Evolutionary conservation across 371 early-diverging fungal species (phyloP).

Genomic region (Catenaria anguillulae): DNA sequence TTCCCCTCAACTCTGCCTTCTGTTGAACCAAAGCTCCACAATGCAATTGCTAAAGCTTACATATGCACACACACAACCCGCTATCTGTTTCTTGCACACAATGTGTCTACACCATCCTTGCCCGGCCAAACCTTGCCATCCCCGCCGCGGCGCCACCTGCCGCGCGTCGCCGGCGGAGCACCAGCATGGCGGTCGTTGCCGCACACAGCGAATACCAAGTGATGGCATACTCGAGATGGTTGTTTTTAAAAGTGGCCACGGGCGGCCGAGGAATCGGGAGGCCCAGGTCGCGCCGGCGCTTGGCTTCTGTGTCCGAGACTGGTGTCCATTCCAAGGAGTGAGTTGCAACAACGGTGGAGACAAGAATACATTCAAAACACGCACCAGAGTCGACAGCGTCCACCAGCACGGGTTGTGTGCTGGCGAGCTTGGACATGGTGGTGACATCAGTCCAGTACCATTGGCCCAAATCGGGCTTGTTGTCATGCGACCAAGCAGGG

Average conservation of each 20-base stretch:
- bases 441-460: constrained; percentile 75
- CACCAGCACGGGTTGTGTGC: constrained; percentile 51
- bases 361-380: too few species aligned
- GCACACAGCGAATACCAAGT: constrained; percentile 52
- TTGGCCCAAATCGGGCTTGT: constrained; percentile 42
- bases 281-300: constrained; percentile 39
- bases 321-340: too few species aligned
- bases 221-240: constrained; percentile 69
- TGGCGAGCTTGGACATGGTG: constrained; percentile 48
- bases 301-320: too few species aligned
- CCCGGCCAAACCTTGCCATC: too few species aligned
- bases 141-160: background rate
- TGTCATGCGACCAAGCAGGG: constrained; percentile 51
- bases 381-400: constrained; percentile 33
- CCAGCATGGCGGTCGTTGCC: background rate
- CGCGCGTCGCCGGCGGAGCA: background rate
- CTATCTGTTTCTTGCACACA: too few species aligned
- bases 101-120: too few species aligned
- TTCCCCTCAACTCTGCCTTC: too few species aligned
- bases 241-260: constrained; percentile 59
- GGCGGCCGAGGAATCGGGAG: constrained; percentile 57
- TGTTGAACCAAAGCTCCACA: too few species aligned
- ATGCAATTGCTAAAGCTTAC: too few species aligned
- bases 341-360: too few species aligned
- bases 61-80: too few species aligned